These are phyloP conservation scores for Didymella sp. DNA, from an alignment of 2,329 filamentous ascomycete species.

Conservation along the genomic window DNA sequence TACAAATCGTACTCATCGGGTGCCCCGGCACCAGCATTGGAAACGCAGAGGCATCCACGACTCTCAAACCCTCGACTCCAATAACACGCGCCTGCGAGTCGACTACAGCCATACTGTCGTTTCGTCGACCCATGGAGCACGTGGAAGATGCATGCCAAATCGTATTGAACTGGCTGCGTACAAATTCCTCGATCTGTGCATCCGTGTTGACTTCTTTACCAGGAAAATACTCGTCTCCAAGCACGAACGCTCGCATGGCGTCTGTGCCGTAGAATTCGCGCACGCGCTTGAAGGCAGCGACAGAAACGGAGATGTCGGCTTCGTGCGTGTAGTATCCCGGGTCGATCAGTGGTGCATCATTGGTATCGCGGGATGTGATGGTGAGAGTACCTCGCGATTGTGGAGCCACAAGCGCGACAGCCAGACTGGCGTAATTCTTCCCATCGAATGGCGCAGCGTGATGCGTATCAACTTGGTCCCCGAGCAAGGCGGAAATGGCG, in stretches of 20 bases:
- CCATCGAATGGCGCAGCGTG: too few species aligned
- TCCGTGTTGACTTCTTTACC: conserved; percentile 31
- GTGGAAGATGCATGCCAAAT: conserved; percentile 31
- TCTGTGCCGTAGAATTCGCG: conserved; percentile 33
- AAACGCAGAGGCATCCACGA: conserved; percentile 45
- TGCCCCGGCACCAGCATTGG: conserved; percentile 48
- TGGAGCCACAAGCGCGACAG: too few species aligned
- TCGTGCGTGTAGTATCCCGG: too few species aligned
- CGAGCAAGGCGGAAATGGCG: too few species aligned
- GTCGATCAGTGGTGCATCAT: too few species aligned
- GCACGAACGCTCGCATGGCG: conserved; percentile 28
- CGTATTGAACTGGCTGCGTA: conserved; percentile 13
- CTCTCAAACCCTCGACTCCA: conserved; percentile 40
- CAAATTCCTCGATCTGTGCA: conserved; percentile 46
- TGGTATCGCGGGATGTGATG: too few species aligned
- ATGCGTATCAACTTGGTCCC: too few species aligned
- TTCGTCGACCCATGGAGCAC: conserved; percentile 34
- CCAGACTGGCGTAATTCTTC: too few species aligned
- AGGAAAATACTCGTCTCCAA: conserved; percentile 36
- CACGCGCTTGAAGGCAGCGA: conserved; percentile 41
- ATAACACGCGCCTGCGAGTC: conserved; percentile 45
- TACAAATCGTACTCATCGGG: conserved; percentile 36
- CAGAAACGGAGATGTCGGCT: conserved; percentile 15
- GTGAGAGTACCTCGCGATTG: too few species aligned
- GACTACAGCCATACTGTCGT: conserved; percentile 43